Conservation (phyloP, 2,329 filamentous ascomycete genomes). For the Cadophora sp. region DNA sequence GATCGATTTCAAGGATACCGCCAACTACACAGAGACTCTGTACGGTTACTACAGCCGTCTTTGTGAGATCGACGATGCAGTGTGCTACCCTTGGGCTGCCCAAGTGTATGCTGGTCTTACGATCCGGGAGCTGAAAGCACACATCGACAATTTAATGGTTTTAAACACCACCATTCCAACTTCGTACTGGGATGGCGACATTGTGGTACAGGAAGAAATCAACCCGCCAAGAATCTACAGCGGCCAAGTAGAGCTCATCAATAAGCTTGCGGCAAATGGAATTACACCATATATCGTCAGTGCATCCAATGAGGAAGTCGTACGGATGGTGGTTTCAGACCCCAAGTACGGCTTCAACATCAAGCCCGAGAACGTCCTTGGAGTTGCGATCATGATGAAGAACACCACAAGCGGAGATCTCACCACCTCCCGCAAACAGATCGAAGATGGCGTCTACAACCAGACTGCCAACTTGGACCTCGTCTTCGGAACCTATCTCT, state of each 20-base stretch:
- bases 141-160: constrained; percentile 18
- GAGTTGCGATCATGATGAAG: constrained; percentile 17
- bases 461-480: constrained; percentile 19
- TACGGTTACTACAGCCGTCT: constrained; percentile 23
- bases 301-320: constrained; percentile 22
- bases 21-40: constrained; percentile 22
- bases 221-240: constrained; percentile 17
- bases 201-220: constrained; percentile 13
- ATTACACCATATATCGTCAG: constrained; percentile 18
- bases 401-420: constrained; percentile 16
- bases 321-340: constrained; percentile 24
- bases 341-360: constrained; percentile 20
- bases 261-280: constrained; percentile 2
- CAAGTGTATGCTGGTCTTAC: constrained; percentile 21
- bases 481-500: constrained; percentile 10
- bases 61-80: constrained; percentile 17
- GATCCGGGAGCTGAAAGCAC: constrained; percentile 14
- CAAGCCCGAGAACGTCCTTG: constrained; percentile 22
- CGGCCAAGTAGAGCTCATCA: constrained; percentile 18
- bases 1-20: constrained; percentile 22
- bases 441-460: constrained; percentile 17
- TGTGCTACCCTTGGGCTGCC: constrained; percentile 23
- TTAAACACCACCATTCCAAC: constrained; percentile 16
- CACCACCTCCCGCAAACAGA: constrained; percentile 21
- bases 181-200: constrained; percentile 21